Conservation (phyloP, 2,329 filamentous ascomycete genomes). For the Arthroderma sp. region DNA sequence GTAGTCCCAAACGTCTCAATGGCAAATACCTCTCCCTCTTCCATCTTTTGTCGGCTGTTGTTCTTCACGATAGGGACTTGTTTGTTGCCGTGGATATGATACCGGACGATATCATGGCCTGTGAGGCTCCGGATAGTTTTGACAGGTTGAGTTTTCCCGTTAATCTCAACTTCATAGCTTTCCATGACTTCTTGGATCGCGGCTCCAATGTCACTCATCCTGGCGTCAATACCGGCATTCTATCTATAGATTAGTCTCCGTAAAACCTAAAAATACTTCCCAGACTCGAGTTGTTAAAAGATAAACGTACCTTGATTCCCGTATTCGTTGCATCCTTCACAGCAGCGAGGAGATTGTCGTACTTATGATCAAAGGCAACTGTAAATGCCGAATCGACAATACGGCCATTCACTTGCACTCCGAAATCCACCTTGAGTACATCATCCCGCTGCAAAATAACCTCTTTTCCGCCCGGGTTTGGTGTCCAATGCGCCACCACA, state of each 20-base stretch:
- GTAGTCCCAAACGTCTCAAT: conserved; percentile 48
- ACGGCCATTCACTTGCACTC: conserved; percentile 65
- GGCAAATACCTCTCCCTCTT: conserved; percentile 46
- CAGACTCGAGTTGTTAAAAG: background rate
- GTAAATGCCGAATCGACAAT: conserved; percentile 77
- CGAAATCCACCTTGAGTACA: conserved; percentile 73
- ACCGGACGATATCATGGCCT: conserved; percentile 43
- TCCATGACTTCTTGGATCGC: conserved; percentile 50
- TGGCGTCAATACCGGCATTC: conserved; percentile 42
- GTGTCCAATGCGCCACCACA: conserved; percentile 43
- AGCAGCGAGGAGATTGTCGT: conserved; percentile 60
- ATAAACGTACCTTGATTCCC: conserved; percentile 29
- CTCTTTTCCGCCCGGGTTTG: conserved; percentile 50
- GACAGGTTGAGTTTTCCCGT: conserved; percentile 36
- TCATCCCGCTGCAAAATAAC: conserved; percentile 57
- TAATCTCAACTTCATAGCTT: conserved; percentile 46
- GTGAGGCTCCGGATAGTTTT: conserved; percentile 43
- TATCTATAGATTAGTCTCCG: conserved; percentile 14
- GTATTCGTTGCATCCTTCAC: conserved; percentile 63
- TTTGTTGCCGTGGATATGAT: conserved; percentile 45
- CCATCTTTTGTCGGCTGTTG: conserved; percentile 37
- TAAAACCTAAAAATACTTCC: background rate
- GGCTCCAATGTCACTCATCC: conserved; percentile 43
- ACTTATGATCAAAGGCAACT: conserved; percentile 59
- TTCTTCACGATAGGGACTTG: conserved; percentile 40